Evolutionary conservation across 2,329 filamentous ascomycete genomes (phyloP).

Genomic region (Passalora sequoiae): DNA sequence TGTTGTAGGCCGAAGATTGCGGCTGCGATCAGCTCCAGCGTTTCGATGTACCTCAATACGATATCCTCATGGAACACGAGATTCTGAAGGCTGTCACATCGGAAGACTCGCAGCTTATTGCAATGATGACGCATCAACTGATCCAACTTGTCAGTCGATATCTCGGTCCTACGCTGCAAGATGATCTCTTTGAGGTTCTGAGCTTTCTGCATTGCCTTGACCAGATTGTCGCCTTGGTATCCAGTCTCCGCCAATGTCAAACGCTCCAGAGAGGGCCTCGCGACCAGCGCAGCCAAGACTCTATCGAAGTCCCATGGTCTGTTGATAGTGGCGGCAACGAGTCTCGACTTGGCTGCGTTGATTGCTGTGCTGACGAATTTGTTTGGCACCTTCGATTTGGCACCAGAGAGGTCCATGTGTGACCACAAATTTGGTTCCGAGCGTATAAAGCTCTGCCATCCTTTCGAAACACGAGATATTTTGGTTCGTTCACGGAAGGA

Average conservation of each 20-base stretch:
- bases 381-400: conserved; percentile 39
- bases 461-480: conserved; percentile 51
- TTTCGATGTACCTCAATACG: too few relatives aligned
- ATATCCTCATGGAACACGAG: too few relatives aligned
- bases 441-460: conserved; percentile 50
- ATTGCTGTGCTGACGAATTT: conserved; percentile 42
- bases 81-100: neutral
- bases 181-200: conserved; percentile 19
- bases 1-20: neutral
- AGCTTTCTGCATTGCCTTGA: conserved; percentile 15
- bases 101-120: neutral
- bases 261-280: conserved; percentile 32
- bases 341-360: conserved; percentile 34
- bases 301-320: conserved; percentile 39
- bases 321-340: conserved; percentile 35
- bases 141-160: conserved; percentile 5
- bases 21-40: neutral
- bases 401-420: conserved; percentile 49
- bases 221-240: conserved; percentile 18
- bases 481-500: conserved; percentile 45
- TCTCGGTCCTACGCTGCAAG: conserved; percentile 16
- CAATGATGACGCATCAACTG: neutral
- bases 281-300: conserved; percentile 35
- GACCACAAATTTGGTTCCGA: conserved; percentile 48
- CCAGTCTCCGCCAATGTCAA: conserved; percentile 35